These are phyloP conservation scores for Pseudogymnoascus pannorum DNA, from an alignment of 2,329 filamentous ascomycete species.

Conservation along the genomic window DNA sequence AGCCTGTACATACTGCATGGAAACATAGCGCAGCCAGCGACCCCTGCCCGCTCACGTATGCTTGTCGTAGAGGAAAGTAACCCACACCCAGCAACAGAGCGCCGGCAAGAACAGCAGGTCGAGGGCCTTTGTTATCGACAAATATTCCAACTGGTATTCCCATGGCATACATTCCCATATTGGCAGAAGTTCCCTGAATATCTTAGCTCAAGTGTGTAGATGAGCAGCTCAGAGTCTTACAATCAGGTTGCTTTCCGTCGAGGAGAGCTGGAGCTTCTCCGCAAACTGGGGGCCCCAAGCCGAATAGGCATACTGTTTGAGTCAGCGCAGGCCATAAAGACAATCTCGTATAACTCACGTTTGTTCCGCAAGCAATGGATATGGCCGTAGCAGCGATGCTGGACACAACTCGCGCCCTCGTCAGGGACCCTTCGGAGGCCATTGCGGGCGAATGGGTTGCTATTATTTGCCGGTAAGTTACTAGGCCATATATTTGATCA, in stretches of 20 bases:
- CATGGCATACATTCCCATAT: constrained; percentile 86
- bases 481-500: constrained; percentile 3
- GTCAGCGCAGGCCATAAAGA: constrained; percentile 22
- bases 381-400: constrained; percentile 80
- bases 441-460: constrained; percentile 19
- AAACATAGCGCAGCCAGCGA: constrained; percentile 63
- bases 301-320: constrained; percentile 82
- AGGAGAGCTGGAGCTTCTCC: constrained; percentile 73
- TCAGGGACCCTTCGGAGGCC: constrained; percentile 43
- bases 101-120: constrained; percentile 70
- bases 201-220: constrained; percentile 24
- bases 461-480: constrained; percentile 7
- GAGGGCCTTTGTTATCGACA: constrained; percentile 74
- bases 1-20: constrained; percentile 76
- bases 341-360: constrained; percentile 48
- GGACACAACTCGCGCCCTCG: constrained; percentile 66
- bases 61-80: constrained; percentile 78
- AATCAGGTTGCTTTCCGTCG: constrained; percentile 90
- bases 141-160: constrained; percentile 86
- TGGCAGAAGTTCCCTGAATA: constrained; percentile 59
- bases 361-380: constrained; percentile 84
- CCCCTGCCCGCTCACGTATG: constrained; percentile 62
- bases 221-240: constrained; percentile 39
- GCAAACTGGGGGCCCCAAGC: constrained; percentile 97
- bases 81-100: constrained; percentile 65